phyloP scores from a whole-genome alignment of 2,329 filamentous ascomycete species.

The Pyricularia sp. region DNA sequence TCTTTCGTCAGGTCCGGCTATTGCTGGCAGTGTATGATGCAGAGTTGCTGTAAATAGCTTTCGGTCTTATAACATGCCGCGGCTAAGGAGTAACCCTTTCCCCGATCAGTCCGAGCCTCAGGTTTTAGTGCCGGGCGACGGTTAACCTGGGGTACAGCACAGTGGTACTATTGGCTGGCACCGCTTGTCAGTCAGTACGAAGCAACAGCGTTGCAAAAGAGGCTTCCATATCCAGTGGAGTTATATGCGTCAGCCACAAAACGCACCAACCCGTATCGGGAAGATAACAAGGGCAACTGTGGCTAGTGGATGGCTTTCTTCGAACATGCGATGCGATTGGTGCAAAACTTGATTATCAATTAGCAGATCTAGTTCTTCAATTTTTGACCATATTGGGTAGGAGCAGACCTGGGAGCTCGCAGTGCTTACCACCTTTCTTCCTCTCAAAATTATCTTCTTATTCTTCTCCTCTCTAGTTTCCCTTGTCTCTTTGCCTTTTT shows the following conservation, averaged over 20 bases:
- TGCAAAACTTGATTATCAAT: background rate
- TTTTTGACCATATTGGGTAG: background rate
- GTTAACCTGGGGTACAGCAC: background rate
- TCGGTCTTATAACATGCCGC: background rate
- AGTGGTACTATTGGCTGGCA: background rate
- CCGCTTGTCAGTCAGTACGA: background rate
- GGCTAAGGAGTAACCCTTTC: background rate
- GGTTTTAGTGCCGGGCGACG: background rate
- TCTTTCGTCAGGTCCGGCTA: background rate
- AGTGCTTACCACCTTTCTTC: background rate
- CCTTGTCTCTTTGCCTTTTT: too few relatives aligned
- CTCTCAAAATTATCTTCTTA: background rate
- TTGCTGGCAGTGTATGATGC: background rate
- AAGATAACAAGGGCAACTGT: background rate
- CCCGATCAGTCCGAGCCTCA: background rate
- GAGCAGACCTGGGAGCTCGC: too few relatives aligned
- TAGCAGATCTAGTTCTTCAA: background rate
- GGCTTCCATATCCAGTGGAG: background rate
- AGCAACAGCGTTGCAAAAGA: background rate
- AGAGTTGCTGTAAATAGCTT: background rate
- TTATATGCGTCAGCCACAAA: background rate
- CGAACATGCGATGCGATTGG: background rate
- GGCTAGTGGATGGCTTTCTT: background rate
- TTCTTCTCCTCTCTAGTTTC: background rate
- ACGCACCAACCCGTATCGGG: too few relatives aligned